These are phyloP conservation scores for Ogataea haglerorum DNA, from an alignment of 805 yeast species.

Conservation along the genomic window DNA sequence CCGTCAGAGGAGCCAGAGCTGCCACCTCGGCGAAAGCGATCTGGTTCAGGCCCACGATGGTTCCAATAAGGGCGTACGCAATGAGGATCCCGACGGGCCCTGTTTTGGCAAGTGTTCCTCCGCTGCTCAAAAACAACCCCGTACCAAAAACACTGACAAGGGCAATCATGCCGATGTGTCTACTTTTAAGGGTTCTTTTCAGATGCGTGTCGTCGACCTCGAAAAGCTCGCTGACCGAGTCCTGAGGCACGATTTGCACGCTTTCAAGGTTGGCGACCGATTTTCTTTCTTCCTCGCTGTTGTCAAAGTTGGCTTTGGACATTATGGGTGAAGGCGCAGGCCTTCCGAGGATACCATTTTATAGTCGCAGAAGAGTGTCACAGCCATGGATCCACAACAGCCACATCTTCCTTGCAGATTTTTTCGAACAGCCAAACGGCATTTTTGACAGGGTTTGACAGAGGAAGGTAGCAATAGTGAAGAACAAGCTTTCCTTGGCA, in stretches of 20 bases:
- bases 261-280: neutral
- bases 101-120: constrained; percentile 35
- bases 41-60: constrained; percentile 53
- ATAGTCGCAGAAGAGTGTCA: neutral
- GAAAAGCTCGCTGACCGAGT: constrained; percentile 1
- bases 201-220: constrained; percentile 14
- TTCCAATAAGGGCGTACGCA: constrained; percentile 58
- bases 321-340: too few relatives aligned
- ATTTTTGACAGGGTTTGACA: too few relatives aligned
- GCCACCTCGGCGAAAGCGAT: constrained; percentile 57
- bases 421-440: neutral
- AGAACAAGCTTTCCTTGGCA: too few relatives aligned
- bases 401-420: neutral
- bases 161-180: constrained; percentile 63
- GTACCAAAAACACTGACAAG: constrained; percentile 73
- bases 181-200: constrained; percentile 38
- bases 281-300: neutral
- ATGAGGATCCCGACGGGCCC: constrained; percentile 43
- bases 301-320: neutral
- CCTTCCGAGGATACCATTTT: neutral
- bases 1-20: constrained; percentile 52
- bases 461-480: too few relatives aligned
- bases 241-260: neutral
- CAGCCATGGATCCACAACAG: neutral
- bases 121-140: constrained; percentile 50